phyloP scores from a whole-genome alignment of 2,329 filamentous ascomycete species.

The Scleromitrula shiraiana region DNA sequence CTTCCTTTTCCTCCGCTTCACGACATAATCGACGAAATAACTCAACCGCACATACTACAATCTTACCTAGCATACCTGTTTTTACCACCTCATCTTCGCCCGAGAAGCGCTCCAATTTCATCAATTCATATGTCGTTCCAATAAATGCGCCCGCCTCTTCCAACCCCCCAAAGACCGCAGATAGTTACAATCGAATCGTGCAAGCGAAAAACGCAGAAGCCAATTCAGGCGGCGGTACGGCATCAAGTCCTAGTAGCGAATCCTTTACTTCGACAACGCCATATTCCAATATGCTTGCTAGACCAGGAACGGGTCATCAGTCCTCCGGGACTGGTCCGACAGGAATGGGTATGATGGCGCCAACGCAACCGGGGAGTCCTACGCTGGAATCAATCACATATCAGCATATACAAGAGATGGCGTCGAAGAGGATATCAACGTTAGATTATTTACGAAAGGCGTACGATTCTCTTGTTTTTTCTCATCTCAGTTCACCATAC shows the following conservation, averaged over 20 bases:
- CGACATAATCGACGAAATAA: slow-evolving; percentile 35
- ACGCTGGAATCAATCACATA: slow-evolving; percentile 33
- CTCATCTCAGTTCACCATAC: neutral
- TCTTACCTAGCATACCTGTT: slow-evolving; percentile 1
- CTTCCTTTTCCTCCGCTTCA: slow-evolving; percentile 39
- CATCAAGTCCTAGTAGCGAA: slow-evolving; percentile 10
- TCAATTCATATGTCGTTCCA: slow-evolving; percentile 13
- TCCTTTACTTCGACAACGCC: slow-evolving; percentile 22
- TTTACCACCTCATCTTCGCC: slow-evolving; percentile 11
- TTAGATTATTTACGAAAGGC: slow-evolving; percentile 88
- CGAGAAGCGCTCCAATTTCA: slow-evolving; percentile 17
- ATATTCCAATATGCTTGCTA: slow-evolving; percentile 27
- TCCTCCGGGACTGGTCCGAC: slow-evolving; percentile 13
- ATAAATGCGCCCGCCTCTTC: neutral
- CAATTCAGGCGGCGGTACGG: slow-evolving; percentile 1
- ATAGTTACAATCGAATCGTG: slow-evolving; percentile 18
- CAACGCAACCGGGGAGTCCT: slow-evolving; percentile 25
- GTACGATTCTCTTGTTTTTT: slow-evolving; percentile 46
- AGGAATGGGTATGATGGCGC: slow-evolving; percentile 14
- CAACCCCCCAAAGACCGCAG: slow-evolving; percentile 8
- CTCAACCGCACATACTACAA: slow-evolving; percentile 26
- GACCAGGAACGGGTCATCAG: slow-evolving; percentile 24
- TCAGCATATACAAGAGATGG: slow-evolving; percentile 71
- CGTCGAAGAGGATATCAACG: slow-evolving; percentile 88
- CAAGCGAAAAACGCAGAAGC: slow-evolving; percentile 13